Evolutionary conservation across 1,284 basidiomycete species (phyloP).

Genomic region (Thecaphora thlaspeos): DNA sequence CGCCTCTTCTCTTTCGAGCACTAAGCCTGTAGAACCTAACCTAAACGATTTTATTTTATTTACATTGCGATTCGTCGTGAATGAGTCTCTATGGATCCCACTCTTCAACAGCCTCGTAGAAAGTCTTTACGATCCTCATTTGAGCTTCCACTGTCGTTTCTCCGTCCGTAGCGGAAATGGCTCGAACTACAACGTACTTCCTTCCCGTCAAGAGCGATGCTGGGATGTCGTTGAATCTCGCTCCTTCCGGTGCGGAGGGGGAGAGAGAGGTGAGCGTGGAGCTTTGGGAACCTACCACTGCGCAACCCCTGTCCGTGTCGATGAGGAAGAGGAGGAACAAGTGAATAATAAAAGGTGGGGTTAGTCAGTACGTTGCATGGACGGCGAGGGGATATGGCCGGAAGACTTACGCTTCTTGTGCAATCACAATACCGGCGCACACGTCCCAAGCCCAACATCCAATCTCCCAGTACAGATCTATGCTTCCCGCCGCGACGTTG

Average conservation of each 20-base stretch:
- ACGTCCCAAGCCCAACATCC: constrained; percentile 59
- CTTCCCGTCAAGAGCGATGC: constrained; percentile 75
- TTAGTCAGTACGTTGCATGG: constrained; percentile 6
- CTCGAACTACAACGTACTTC: constrained; percentile 77
- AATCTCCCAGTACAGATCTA: constrained; percentile 56
- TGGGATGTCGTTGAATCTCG: constrained; percentile 62
- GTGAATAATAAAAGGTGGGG: too few species aligned
- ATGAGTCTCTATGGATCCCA: constrained; percentile 58
- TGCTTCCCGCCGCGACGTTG: constrained; percentile 43
- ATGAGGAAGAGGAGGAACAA: constrained; percentile 10
- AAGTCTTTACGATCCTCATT: constrained; percentile 75
- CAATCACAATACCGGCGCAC: constrained; percentile 84
- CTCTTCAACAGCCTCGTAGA: constrained; percentile 79
- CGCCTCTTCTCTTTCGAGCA: too few species aligned
- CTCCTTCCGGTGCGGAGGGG: constrained; percentile 61
- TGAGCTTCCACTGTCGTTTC: constrained; percentile 74
- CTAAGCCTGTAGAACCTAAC: too few species aligned
- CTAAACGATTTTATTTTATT: too few species aligned
- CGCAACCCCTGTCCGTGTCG: constrained; percentile 23
- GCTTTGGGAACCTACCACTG: constrained; percentile 29
- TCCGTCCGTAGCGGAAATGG: constrained; percentile 57
- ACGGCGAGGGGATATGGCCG: too few species aligned
- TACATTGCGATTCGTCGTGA: background rate
- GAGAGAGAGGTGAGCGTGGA: constrained; percentile 42
- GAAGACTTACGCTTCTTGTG: constrained; percentile 81